Evolutionary conservation across 257 asterid genomes (phyloP).

Genomic region (Solanum sejunctum): DNA sequence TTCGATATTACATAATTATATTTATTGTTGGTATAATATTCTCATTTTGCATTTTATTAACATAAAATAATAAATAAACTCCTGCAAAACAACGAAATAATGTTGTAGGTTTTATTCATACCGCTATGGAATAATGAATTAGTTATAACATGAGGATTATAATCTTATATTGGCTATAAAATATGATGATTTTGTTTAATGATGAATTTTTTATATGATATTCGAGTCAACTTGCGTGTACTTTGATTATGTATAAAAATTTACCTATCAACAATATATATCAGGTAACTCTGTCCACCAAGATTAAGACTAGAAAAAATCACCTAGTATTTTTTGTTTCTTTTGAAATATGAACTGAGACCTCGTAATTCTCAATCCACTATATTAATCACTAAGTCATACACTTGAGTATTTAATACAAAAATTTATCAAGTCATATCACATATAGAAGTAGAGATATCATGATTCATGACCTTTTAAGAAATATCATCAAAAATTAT

Average conservation of each 20-base stretch:
- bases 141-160: not conserved
- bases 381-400: no score
- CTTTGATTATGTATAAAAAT: no score
- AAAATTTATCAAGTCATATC: not conserved
- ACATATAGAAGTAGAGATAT: no score
- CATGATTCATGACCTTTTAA: no score
- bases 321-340: no score
- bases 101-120: not conserved
- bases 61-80: not conserved
- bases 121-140: not conserved
- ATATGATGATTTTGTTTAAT: not conserved
- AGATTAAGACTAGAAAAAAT: no score
- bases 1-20: not conserved
- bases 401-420: not conserved
- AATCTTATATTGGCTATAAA: not conserved
- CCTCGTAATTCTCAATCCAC: no score
- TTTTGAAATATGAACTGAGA: no score
- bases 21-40: not conserved
- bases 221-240: no score
- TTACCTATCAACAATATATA: fast-evolving
- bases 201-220: no score
- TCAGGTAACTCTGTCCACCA: no score
- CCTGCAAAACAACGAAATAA: not conserved
- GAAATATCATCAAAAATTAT: no score
- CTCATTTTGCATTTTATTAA: not conserved